A percentile compares a stretch with the other conserved stretches of the same genome.
These are phyloP conservation scores for Pilobolus umbonatus DNA, from an alignment of 192 early-diverging fungal genomes.

Conservation along the genomic window DNA sequence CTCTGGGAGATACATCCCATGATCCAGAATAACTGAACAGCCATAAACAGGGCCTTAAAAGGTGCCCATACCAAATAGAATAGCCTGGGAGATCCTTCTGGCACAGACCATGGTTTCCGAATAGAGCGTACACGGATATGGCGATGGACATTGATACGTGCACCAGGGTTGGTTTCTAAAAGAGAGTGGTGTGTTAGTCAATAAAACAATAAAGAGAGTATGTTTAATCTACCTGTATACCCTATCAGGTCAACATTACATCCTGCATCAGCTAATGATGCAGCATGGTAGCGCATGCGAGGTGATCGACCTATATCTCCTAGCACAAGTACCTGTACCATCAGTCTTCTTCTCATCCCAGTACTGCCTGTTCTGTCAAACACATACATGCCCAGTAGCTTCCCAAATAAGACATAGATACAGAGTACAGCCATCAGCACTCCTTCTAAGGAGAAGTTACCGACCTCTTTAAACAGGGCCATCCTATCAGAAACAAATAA, in stretches of 20 bases:
- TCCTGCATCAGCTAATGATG: conserved; percentile 64
- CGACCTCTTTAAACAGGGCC: not conserved
- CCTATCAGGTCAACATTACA: conserved; percentile 80
- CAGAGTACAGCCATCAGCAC: conserved; percentile 16
- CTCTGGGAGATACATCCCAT: conserved; percentile 50
- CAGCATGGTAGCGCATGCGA: conserved; percentile 89
- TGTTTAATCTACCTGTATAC: conserved; percentile 55
- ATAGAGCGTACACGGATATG: conserved; percentile 48
- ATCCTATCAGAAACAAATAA: not conserved
- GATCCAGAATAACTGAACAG: conserved; percentile 56
- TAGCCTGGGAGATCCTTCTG: conserved; percentile 49
- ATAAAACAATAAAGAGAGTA: not conserved
- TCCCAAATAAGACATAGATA: conserved; percentile 13
- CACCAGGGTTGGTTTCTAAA: conserved; percentile 29
- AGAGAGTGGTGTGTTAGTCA: not conserved
- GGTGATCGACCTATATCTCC: conserved; percentile 86
- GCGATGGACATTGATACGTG: conserved; percentile 31
- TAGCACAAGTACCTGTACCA: conserved; percentile 59
- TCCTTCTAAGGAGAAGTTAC: conserved; percentile 10
- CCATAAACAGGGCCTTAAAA: conserved; percentile 58
- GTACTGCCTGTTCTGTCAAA: not conserved
- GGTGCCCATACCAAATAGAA: conserved; percentile 66
- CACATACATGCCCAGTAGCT: conserved; percentile 16
- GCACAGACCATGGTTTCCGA: conserved; percentile 45
- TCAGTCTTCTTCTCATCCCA: conserved; percentile 11